These are phyloP conservation scores for Marasmius tenuissimus DNA, from an alignment of 1,284 basidiomycete genomes.

Conservation along the genomic window DNA sequence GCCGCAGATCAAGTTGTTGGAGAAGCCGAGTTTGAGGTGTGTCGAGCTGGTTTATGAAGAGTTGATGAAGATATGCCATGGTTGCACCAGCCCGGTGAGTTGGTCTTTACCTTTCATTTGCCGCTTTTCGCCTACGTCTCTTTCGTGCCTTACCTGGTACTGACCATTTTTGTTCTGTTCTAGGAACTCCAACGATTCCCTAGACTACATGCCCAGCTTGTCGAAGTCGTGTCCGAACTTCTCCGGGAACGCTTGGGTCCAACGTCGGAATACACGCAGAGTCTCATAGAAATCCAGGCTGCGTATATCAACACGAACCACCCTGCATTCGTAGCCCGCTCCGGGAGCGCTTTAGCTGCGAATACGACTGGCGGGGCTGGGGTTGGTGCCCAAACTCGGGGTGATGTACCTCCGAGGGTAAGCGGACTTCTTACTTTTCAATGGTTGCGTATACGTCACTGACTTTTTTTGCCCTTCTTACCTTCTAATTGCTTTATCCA, in stretches of 20 bases:
- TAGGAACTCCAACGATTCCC: conserved; percentile 98
- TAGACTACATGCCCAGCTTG: conserved; percentile 86
- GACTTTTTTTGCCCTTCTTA: too few species aligned
- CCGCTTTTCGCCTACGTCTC: background rate
- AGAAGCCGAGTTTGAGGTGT: conserved; percentile 91
- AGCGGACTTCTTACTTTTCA: conserved; percentile 23
- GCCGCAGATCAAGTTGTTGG: conserved; percentile 96
- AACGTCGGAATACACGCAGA: conserved; percentile 94
- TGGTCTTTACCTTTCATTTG: background rate
- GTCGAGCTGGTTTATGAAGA: conserved; percentile 99
- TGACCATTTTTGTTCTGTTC: conserved; percentile 3
- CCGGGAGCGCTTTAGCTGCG: conserved; percentile 63
- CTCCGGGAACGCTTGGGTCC: conserved; percentile 94
- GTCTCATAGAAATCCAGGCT: conserved; percentile 95
- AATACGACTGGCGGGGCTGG: conserved; percentile 27
- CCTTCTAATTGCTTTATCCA: too few species aligned
- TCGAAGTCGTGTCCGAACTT: conserved; percentile 96
- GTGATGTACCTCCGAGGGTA: conserved; percentile 51
- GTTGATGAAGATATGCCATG: conserved; percentile 99
- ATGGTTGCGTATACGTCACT: background rate
- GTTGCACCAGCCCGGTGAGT: conserved; percentile 86
- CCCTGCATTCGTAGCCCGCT: conserved; percentile 71
- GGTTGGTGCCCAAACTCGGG: conserved; percentile 40
- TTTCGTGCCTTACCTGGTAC: background rate
- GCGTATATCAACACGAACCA: conserved; percentile 99